A percentile compares a stretch with the other conserved stretches of the same genome.
phyloP scores from a whole-genome alignment of 2,329 filamentous ascomycete species.

The Exophiala mesophila region DNA sequence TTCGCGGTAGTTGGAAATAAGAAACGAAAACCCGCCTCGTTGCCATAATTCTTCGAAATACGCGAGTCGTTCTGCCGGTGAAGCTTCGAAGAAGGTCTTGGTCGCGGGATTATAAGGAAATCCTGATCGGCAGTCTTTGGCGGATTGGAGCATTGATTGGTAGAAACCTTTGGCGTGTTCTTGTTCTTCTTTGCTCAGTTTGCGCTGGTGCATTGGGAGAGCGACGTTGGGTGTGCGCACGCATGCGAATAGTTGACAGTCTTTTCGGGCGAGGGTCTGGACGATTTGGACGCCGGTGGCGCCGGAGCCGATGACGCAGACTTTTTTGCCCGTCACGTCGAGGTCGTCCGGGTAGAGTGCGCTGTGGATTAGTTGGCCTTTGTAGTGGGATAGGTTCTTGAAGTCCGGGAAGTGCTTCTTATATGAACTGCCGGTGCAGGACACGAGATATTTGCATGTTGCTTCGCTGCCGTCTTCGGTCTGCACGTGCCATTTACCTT shows the following conservation, averaged over 20 bases:
- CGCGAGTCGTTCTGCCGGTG: constrained; percentile 44
- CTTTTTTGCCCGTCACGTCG: constrained; percentile 57
- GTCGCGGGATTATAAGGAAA: constrained; percentile 49
- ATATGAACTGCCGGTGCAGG: constrained; percentile 37
- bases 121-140: constrained; percentile 25
- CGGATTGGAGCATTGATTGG: constrained; percentile 1
- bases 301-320: constrained; percentile 60
- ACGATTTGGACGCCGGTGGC: constrained; percentile 60
- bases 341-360: constrained; percentile 57
- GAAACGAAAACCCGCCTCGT: constrained; percentile 51
- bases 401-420: constrained; percentile 57
- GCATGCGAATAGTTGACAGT: constrained; percentile 47
- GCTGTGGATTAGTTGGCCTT: constrained; percentile 55
- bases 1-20: constrained; percentile 52
- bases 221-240: constrained; percentile 63
- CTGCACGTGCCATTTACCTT: constrained; percentile 36
- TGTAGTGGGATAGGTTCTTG: constrained; percentile 55
- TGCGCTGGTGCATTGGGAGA: constrained; percentile 53
- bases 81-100: constrained; percentile 48
- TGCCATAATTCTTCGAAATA: constrained; percentile 47
- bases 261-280: constrained; percentile 55
- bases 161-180: constrained; percentile 25
- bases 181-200: constrained; percentile 48
- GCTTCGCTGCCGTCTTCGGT: constrained; percentile 32
- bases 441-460: constrained; percentile 13